A percentile compares a stretch with the other conserved stretches of the same genome.
Conservation (phyloP, 257 asterid genomes). For the Ajuga chamaepitys region DNA sequence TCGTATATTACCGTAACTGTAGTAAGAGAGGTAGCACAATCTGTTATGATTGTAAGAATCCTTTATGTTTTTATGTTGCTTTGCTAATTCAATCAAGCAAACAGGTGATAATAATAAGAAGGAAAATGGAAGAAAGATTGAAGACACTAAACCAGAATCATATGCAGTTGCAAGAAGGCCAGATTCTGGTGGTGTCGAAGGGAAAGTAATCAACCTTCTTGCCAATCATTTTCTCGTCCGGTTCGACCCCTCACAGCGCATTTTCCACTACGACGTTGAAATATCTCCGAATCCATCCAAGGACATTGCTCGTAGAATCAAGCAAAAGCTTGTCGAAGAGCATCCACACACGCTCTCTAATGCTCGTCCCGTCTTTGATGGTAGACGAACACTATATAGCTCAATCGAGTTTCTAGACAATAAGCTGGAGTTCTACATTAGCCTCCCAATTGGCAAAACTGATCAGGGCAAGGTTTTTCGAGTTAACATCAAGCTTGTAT, state of each 20-base stretch:
- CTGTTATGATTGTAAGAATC: neutral
- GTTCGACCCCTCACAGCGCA: slow-evolving; percentile 50
- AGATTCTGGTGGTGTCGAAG: slow-evolving; percentile 88
- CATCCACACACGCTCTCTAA: slow-evolving; percentile 40
- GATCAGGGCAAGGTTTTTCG: slow-evolving; percentile 47
- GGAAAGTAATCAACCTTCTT: slow-evolving; percentile 55
- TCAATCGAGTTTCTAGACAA: slow-evolving; percentile 69
- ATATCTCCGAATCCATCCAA: slow-evolving; percentile 77
- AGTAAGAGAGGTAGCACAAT: too few species aligned
- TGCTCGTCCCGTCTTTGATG: slow-evolving; percentile 79
- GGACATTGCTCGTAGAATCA: slow-evolving; percentile 65
- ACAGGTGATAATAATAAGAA: slow-evolving; percentile 12
- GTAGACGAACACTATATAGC: slow-evolving; percentile 66
- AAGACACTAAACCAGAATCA: slow-evolving; percentile 23
- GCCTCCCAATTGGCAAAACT: slow-evolving; percentile 37
- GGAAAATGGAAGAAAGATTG: slow-evolving; percentile 27
- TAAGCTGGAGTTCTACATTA: slow-evolving; percentile 56
- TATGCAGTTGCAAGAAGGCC: slow-evolving; percentile 76
- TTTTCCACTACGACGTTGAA: slow-evolving; percentile 89
- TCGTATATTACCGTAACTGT: too few species aligned
- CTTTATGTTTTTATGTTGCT: too few species aligned
- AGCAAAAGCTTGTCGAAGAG: slow-evolving; percentile 57
- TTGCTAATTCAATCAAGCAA: neutral
- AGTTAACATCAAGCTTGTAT: slow-evolving; percentile 70
- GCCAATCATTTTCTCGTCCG: slow-evolving; percentile 85